Conservation (phyloP, 805 yeast species). For the Yarrowia sp. region DNA sequence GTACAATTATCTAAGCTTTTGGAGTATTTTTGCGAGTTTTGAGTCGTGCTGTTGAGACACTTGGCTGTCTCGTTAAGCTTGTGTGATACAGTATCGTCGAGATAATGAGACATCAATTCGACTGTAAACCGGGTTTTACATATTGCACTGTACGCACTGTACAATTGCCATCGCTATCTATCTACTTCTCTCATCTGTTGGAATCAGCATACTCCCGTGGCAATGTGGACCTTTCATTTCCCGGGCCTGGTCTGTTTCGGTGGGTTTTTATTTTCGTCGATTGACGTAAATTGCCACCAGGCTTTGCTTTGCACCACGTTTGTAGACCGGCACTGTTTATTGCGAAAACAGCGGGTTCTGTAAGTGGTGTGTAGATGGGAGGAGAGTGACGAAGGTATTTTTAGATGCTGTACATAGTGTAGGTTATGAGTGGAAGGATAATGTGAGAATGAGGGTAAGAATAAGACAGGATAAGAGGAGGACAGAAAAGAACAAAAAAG, state of each 20-base stretch:
- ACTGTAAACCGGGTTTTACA: too few relatives aligned
- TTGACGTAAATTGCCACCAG: background rate
- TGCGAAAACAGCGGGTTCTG: conserved; percentile 9
- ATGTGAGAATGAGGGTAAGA: too few relatives aligned
- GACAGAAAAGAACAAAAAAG: too few relatives aligned
- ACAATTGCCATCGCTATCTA: too few relatives aligned
- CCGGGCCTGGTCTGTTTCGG: conserved; percentile 25
- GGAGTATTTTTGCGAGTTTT: background rate
- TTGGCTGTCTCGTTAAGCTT: too few relatives aligned
- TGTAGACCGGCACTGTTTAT: conserved; percentile 2
- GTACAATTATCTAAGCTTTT: background rate
- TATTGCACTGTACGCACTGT: too few relatives aligned
- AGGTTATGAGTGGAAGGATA: background rate
- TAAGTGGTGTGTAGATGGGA: background rate
- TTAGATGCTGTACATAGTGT: background rate
- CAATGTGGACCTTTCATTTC: background rate
- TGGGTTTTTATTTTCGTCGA: background rate
- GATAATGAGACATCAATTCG: too few relatives aligned
- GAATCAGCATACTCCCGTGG: conserved; percentile 25
- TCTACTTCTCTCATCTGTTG: background rate
- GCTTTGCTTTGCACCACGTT: background rate
- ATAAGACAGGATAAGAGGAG: too few relatives aligned
- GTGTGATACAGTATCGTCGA: too few relatives aligned
- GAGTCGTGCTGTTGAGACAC: too few relatives aligned
- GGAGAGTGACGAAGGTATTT: too few relatives aligned